Evolutionary conservation across 805 yeast species (phyloP), one percentile per base, ranked within the genome.

Genomic region (Yarrowia bubula): DNA sequence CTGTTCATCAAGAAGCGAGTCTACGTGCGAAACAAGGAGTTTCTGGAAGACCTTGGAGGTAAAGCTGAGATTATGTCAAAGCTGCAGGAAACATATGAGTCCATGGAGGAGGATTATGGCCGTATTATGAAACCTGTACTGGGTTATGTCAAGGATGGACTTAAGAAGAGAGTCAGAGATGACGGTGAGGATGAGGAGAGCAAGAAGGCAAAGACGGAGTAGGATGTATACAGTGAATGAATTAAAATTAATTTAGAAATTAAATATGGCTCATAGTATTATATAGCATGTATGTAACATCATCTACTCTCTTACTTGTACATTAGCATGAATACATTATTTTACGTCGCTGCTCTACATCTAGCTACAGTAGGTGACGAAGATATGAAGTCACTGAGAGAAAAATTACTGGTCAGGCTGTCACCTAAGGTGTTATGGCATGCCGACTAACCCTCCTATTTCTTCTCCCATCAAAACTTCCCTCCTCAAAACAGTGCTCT

Each of bases 1-100:
- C 71, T 86, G 35, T 81, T 83, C 68, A 87, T 93, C 67, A 93
- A 92, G 75, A 82, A 79, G 70, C 81, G 99, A 66, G 76, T 95
- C 31, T 93, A 81, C 72, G 81, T 84, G 65, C 89, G 90, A 72
- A 95, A 95, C 76, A 84, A 80, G 70, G 98, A 92, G 65, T 92
- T 91, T 0, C 79, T 95, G 64, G 76, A 75, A 39, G 88, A 85
- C 4, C 76, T 91, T 72, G 68, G 67, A 13, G 91, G 87, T 47
- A 79, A 76, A n/a, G 79, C 83, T 0, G 85, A 85, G n/a, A 79
- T 84, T 67, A 81, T 81, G 67, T 90, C 87, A 70, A 89, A 89
- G 70, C 78, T 91, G 42, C 90, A 89, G 62, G 85, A 86, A 10
- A 93, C 97, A 0, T 90, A 85, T 70, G 82, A 82, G 67, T 77